Evolutionary conservation across 78 protist genomes (phyloP), one percentile per base, ranked within the genome.

Genomic region (Cavenderia fasciculata): DNA sequence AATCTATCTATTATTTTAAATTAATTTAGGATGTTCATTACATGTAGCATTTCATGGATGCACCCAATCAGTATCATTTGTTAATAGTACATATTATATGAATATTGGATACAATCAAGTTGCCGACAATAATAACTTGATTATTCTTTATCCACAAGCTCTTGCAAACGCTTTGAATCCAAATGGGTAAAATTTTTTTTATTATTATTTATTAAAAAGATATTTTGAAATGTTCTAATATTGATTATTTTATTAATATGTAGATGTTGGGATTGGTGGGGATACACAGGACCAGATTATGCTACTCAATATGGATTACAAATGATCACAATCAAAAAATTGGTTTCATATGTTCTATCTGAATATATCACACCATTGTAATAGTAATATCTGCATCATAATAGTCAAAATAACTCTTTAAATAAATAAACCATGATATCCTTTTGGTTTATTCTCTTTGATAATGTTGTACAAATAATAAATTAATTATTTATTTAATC

Each of bases 221-320:
- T n/a, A n/a, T n/a, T n/a, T n/a, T n/a, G n/a, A n/a, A n/a, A n/a
- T n/a, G n/a, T n/a, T n/a, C n/a, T n/a, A n/a, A n/a, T n/a, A n/a
- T n/a, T n/a, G n/a, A n/a, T n/a, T n/a, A n/a, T n/a, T n/a, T n/a
- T n/a, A n/a, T n/a, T n/a, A n/a, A n/a, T n/a, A n/a, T n/a, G n/a
- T n/a, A n/a, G n/a, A 14, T 94, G 95, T 43, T 94, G 19, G 6
- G 96, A 94, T 59, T 94, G 92, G 92, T 94, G 91, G 82, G 94
- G 76, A 21, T 52, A 23, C 29, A n/a, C 77, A 11, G 70, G 85
- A 6, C 68, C 10, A 25, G 43, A 57, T 16, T 87, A 84, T 66
- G 90, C 90, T 14, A 29, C 76, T 10, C 40, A 84, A 65, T 21
- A 23, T 25, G 90, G 82, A 34, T 59, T 46, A 47, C 90, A 84